Conservation (phyloP, 768 basidiomycete genomes). For the Filobasidium wieringae region DNA sequence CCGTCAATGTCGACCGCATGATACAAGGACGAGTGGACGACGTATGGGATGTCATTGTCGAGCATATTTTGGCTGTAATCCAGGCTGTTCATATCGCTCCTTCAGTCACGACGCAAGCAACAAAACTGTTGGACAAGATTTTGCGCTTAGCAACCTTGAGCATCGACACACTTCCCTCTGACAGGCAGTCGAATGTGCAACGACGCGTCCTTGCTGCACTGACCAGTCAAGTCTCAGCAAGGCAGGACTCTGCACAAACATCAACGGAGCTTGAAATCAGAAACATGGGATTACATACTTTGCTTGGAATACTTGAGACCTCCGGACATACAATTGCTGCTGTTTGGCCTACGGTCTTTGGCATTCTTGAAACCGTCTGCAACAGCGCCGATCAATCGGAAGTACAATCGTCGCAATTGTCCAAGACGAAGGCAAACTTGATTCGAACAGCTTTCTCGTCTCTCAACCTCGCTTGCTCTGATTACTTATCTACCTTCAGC, state of each 20-base stretch:
- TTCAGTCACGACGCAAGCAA: slow-evolving; percentile 73
- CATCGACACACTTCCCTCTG: slow-evolving; percentile 15
- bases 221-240: slow-evolving; percentile 55
- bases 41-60: slow-evolving; percentile 72
- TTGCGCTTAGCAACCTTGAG: slow-evolving; percentile 50
- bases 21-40: slow-evolving; percentile 58
- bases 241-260: slow-evolving; percentile 40
- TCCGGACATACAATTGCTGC: slow-evolving; percentile 82
- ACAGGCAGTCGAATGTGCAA: slow-evolving; percentile 55
- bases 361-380: slow-evolving; percentile 82
- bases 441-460: slow-evolving; percentile 92
- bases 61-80: slow-evolving; percentile 67
- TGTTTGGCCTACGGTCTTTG: slow-evolving; percentile 89
- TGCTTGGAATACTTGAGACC: slow-evolving; percentile 79
- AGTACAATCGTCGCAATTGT: background rate
- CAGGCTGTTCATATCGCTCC: slow-evolving; percentile 57
- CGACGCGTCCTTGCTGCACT: slow-evolving; percentile 75
- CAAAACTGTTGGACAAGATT: slow-evolving; percentile 73
- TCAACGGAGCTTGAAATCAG: slow-evolving; percentile 61
- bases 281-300: slow-evolving; percentile 73
- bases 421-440: slow-evolving; percentile 49
- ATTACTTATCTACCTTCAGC: slow-evolving; percentile 71
- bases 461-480: slow-evolving; percentile 75
- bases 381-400: slow-evolving; percentile 52
- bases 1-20: slow-evolving; percentile 71